Base-by-base conservation (phyloP, 2,329 filamentous ascomycete genomes). In the Setomelanomma holmii region DNA sequence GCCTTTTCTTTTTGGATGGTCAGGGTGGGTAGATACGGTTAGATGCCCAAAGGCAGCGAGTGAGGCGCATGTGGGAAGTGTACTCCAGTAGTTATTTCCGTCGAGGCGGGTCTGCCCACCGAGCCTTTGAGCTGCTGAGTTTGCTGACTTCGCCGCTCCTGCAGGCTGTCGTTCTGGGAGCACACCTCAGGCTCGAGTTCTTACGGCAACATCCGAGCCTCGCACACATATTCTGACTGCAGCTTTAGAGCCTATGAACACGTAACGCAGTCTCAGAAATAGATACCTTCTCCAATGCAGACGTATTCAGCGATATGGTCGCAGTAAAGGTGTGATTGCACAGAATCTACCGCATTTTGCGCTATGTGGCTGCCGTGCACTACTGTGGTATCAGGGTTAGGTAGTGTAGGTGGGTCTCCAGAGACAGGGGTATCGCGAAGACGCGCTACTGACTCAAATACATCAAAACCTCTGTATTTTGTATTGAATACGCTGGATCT, bases 341-440 rank as follows among this genome's bases (percentile, higher is more conserved):
- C 55, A 51, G 35, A 36, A 21, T 49, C 49, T 44, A 49, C 53
- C 49, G 46, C 50, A 45, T 23, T 55, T 58, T 55, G 36, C 44
- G 53, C 56, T 43, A 58, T 51, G 46, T 56, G 53, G 45, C 42
- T 49, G 46, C 23, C 34, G 7, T n/a, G 34, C 16, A 3, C 14
- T 17, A 36, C 34, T 7, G 24, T n/a, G n/a, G n/a, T n/a, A n/a
- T n/a, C n/a, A n/a, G n/a, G n/a, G n/a, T n/a, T n/a, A n/a, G n/a
- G n/a, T n/a, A n/a, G n/a, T n/a, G n/a, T n/a, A n/a, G n/a, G n/a
- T n/a, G n/a, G n/a, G n/a, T n/a, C n/a, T n/a, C n/a, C n/a, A n/a
- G n/a, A n/a, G n/a, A n/a, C n/a, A n/a, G n/a, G n/a, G n/a, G n/a
- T n/a, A n/a, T n/a, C n/a, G n/a, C n/a, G n/a, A n/a, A n/a, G n/a